Evolutionary conservation across 1,284 basidiomycete genomes (phyloP), one percentile per base, ranked within the genome.

Genomic region (Puccinia polysora): DNA sequence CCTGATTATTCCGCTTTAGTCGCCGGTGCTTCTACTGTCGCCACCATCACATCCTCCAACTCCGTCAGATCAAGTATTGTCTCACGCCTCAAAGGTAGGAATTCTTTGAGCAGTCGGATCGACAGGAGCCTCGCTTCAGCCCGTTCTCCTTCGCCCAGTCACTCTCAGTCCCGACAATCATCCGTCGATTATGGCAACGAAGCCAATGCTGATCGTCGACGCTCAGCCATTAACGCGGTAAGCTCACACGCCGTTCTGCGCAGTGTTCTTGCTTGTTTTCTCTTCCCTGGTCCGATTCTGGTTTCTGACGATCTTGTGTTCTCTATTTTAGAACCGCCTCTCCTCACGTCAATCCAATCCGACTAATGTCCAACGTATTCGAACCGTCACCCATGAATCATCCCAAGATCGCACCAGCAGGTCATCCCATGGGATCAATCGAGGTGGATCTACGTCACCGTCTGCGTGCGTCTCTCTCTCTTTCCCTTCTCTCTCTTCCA

Each of bases 41-140:
- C 40, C 1, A 30, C 43, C 43, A 18, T 4, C 30, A 15, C 60
- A 15, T 32, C 25, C 14, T 43, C n/a, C n/a, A 0, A 23, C n/a
- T 59, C 56, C 4, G 15, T 34, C 56, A 59, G 56, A 59, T 59
- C 56, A 5, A 63, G 60, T 28, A 63, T 63, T 43, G 60, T 49
- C 18, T 63, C 60, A n/a, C 40, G 60, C 3, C 45, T 63, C 23
- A 63, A 63, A 28, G 40, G 38, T 34, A 47, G 60, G 30, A 18
- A 30, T 32, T 63, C 60, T 1, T n/a, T 63, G 25, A 63, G 60
- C 30, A 63, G 60, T 32, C 60, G 60, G 12, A 49, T 63, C 43
- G 45, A 63, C n/a, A 45, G 45, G 25, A 63, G 60, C 47, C 40
- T 25, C 8, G 40, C 40, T 28, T 43, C 60, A 2, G 40, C 38